Conservation (phyloP, 352 stramenopile genomes). For the Hyaloperonospora arabidopsidis region DNA sequence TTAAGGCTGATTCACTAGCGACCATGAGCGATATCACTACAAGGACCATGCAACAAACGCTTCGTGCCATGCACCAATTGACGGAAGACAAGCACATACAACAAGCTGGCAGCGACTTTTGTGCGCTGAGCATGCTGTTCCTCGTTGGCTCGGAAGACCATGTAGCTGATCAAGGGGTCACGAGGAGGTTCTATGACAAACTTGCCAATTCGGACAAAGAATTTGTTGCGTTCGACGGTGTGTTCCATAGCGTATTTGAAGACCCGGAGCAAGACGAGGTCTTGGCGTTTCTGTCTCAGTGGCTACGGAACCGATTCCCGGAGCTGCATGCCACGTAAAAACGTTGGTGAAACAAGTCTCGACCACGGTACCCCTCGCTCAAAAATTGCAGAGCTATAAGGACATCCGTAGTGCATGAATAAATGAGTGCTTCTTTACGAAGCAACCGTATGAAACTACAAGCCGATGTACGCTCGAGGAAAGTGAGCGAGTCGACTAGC, state of each 20-base stretch:
- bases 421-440: no score
- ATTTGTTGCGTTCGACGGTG: slow-evolving; percentile 40
- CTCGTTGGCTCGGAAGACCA: slow-evolving; percentile 43
- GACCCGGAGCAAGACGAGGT: slow-evolving; percentile 30
- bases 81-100: slow-evolving; percentile 20
- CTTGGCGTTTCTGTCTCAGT: slow-evolving; percentile 15
- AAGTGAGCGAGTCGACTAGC: no score
- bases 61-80: slow-evolving; percentile 28
- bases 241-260: slow-evolving; percentile 51
- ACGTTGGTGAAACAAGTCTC: no score
- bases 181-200: slow-evolving; percentile 31
- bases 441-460: no score
- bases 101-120: slow-evolving; percentile 14
- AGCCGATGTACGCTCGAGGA: no score
- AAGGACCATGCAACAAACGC: slow-evolving; percentile 23
- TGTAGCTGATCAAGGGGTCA: slow-evolving; percentile 29
- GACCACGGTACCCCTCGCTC: no score
- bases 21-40: slow-evolving; percentile 36
- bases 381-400: no score
- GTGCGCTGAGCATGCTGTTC: slow-evolving; percentile 26
- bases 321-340: not conserved
- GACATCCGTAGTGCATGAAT: no score
- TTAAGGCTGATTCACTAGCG: slow-evolving; percentile 48
- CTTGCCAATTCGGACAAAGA: slow-evolving; percentile 43
- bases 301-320: slow-evolving; percentile 18